Conservation (phyloP, 2,329 filamentous ascomycete genomes). For the Aspergillus fumigatus region DNA sequence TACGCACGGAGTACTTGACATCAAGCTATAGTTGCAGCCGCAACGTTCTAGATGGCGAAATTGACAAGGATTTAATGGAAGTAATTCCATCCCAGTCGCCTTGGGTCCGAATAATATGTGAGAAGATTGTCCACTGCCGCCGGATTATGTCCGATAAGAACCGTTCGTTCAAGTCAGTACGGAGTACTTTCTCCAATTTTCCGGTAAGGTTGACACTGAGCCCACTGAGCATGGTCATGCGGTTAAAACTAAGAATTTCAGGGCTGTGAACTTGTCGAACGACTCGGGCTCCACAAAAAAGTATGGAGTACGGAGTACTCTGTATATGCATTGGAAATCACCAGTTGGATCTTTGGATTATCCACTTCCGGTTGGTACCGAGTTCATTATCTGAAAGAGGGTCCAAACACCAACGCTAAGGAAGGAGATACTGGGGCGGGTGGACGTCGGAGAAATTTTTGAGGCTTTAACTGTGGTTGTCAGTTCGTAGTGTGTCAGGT, state of each 20-base stretch:
- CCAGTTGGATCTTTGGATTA: conserved; percentile 1
- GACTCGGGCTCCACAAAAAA: background rate
- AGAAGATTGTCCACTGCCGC: conserved; percentile 2
- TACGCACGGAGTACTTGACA: background rate
- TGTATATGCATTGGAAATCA: background rate
- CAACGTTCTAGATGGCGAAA: conserved; percentile 12
- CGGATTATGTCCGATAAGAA: conserved; percentile 10
- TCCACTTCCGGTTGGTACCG: conserved; percentile 5
- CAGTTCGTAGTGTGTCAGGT: background rate
- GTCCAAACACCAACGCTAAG: background rate
- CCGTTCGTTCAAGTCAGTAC: conserved; percentile 7
- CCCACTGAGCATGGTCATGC: background rate
- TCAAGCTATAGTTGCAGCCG: conserved; percentile 29
- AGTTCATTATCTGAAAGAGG: conserved; percentile 1
- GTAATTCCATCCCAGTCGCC: conserved; percentile 7
- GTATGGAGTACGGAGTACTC: too few species aligned
- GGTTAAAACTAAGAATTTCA: background rate
- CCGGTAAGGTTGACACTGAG: background rate
- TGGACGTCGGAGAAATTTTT: conserved; percentile 2
- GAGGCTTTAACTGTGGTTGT: background rate
- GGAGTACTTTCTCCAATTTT: background rate
- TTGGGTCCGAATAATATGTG: conserved; percentile 16
- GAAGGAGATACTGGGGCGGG: background rate
- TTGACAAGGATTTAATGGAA: conserved; percentile 7
- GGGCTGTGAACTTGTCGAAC: background rate